A percentile compares a stretch with the other conserved stretches of the same genome.
Evolutionary conservation across 2,329 filamentous ascomycete genomes (phyloP).

Genomic region (Fusarium sp.): DNA sequence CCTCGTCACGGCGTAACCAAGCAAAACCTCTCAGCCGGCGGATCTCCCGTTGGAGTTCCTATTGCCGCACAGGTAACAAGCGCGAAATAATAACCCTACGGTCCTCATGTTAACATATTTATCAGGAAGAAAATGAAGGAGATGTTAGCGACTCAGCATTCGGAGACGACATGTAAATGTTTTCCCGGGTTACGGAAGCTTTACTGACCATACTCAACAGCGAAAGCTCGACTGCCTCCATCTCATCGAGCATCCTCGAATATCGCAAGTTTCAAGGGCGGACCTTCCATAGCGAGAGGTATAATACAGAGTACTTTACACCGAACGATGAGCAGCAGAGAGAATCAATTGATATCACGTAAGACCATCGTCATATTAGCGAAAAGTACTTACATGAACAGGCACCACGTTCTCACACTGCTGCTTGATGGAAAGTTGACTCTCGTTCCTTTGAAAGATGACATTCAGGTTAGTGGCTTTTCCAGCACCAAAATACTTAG

Average conservation of each 20-base stretch:
- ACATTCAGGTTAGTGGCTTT: not conserved
- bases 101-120: not conserved
- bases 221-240: conserved; percentile 1
- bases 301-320: not conserved
- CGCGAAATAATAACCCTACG: fast-evolving
- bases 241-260: conserved; percentile 15
- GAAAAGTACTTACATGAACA: not conserved
- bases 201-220: fast-evolving
- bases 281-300: conserved; percentile 5
- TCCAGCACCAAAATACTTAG: fast-evolving
- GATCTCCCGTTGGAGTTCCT: not conserved
- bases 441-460: not conserved
- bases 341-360: conserved; percentile 25
- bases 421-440: not conserved
- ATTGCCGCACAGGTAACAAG: not conserved
- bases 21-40: not conserved
- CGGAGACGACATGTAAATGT: not conserved
- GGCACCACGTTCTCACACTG: not conserved
- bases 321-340: conserved; percentile 20
- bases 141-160: not conserved
- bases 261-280: conserved; percentile 13
- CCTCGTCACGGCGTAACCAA: not conserved
- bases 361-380: fast-evolving
- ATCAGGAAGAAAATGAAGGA: not conserved
- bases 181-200: fast-evolving